These are phyloP conservation scores for Vitis cinerea DNA, from an alignment of 164 flowering plant species.

Conservation along the genomic window DNA sequence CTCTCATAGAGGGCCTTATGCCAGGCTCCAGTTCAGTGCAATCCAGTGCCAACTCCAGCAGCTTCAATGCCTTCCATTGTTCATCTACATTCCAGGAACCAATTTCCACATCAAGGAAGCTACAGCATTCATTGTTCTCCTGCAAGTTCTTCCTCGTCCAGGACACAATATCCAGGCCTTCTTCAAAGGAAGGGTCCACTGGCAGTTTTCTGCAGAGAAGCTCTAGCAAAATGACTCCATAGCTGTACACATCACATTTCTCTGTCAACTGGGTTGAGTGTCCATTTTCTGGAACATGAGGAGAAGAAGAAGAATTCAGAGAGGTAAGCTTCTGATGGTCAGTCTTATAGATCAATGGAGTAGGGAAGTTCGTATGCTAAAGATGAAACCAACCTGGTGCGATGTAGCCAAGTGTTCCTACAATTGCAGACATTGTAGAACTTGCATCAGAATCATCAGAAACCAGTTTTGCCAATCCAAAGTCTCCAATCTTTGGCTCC, in stretches of 20 bases:
- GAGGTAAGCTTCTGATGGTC: too few species aligned
- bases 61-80: conserved; percentile 22
- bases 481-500: conserved; percentile 39
- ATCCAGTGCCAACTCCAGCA: conserved; percentile 23
- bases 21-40: conserved; percentile 26
- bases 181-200: conserved; percentile 30
- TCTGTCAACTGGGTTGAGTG: conserved; percentile 24
- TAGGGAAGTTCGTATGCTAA: too few species aligned
- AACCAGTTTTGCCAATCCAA: conserved; percentile 28
- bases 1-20: conserved; percentile 32
- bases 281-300: conserved; percentile 24
- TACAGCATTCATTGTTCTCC: conserved; percentile 6
- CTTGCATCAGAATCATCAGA: conserved; percentile 12
- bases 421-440: conserved; percentile 24
- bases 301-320: neutral
- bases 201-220: conserved; percentile 38
- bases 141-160: conserved; percentile 24
- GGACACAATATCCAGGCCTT: conserved; percentile 27
- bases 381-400: conserved; percentile 27
- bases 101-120: conserved; percentile 15
- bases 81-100: conserved; percentile 21
- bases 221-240: conserved; percentile 36
- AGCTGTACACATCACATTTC: conserved; percentile 16
- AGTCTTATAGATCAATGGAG: too few species aligned
- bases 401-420: conserved; percentile 33